Base-by-base conservation (phyloP, 768 basidiomycete genomes). In the Leccinellum albellum region DNA sequence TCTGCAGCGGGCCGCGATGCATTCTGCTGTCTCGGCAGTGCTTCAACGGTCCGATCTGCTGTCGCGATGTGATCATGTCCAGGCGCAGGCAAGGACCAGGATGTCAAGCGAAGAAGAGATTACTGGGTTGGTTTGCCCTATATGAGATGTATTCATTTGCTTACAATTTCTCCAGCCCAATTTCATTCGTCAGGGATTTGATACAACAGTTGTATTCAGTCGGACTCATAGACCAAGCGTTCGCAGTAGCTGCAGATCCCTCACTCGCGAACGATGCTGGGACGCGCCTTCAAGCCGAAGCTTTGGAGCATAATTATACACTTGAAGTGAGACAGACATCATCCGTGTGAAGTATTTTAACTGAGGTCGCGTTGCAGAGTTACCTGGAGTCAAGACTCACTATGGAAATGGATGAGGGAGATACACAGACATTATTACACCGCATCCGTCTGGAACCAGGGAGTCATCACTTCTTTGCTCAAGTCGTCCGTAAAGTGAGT, bases 381-480 rank as follows among this genome's bases (percentile, higher is more conserved):
- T 86, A 84, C 64, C 66, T 91, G 1, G 82, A 86, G 46, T 76
- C 76, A 7, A 87, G 81, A 65, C 67, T 91, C 29, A 76, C 76
- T 12, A 73, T 77, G 12, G 89, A 89, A 29, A 67, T 72, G 9
- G 69, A 62, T 32, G 58, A 73, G 21, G 76, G 76, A 9, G 79
- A 80, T n/a, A 66, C 65, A 3, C 60, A 65, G 10, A 45, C 57
- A 6, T 54, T 78, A 4, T 58, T 79, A 10, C 67, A 71, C 31
- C 73, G 74, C 32, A 75, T 87, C 24, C 81, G 80, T 70, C 73
- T 73, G 52, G 89, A 91, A 63, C 75, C 78, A 4, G 76, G 74
- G 31, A 79, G 76, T 56, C 89, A 91, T 60, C 69, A 75, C 37
- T 68, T 73, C 23, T 88, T 92, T 57, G 80, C 86, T 3, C 74